Base-by-base conservation (phyloP, 805 yeast species). In the Barnettozyma wickerhamii region DNA sequence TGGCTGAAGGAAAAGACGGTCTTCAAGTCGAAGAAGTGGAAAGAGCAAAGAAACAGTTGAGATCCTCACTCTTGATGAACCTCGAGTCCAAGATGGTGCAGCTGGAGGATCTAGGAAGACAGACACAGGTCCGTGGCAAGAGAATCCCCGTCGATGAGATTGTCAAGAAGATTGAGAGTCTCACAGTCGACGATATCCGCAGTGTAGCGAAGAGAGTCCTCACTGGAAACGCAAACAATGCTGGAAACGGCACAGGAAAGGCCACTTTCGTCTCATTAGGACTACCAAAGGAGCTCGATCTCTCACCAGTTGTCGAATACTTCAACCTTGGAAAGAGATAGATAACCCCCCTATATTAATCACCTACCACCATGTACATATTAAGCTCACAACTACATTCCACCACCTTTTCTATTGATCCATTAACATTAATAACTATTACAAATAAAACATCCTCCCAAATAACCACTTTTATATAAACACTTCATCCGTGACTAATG, bases 181-280 rank as follows among this genome's bases (percentile, higher is more conserved):
- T 93, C 46, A 74, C 86, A 0, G 72, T 79, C 4, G 65, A 64
- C 6, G 96, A 91, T 58, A 71, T 93, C 33, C 74, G 73, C 42
- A 66, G 78, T 10, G 89, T 87, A 1, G 95, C 96, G 3, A 74
- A 74, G 51, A 74, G 80, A 45, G 79, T 93, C 1, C 68, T 91
- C 31, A 82, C 89, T 0, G 86, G 91, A 5, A 71, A 77, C 19
- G 80, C 71, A 2, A 53, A 58, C 32, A 68, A 66, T 42, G 38
- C 38, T 6, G 74, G 75, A 4, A 64, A 72, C 2, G 79, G 81
- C 13, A 63, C 74, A 7, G 82, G 85, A 3, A 69, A 67, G 45
- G 93, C 97, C n/a, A 84, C 96, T 1, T 69, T 89, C 23, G 93
- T 89, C 7, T 77, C 88, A 70, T 95, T 88, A 68, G 98, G 98